phyloP scores from a whole-genome alignment of 2,329 filamentous ascomycete species.

The Sporothrix humicola region DNA sequence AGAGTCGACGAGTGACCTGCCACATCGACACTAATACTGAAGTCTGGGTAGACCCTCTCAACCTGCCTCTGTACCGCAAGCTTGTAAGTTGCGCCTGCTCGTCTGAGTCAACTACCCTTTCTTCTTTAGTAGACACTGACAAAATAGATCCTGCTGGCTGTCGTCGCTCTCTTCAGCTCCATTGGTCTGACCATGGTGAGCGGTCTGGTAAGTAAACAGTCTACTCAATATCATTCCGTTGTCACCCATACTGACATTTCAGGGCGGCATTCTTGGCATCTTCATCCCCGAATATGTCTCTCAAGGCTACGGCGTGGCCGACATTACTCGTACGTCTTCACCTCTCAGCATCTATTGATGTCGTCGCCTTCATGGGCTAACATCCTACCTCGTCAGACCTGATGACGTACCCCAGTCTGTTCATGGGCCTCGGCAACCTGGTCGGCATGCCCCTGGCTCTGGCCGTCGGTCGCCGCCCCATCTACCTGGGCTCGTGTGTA shows the following conservation, averaged over 20 bases:
- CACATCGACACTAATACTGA: too few species aligned
- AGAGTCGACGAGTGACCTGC: too few species aligned
- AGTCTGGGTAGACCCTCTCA: neutral
- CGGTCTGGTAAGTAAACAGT: neutral
- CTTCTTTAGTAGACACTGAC: neutral
- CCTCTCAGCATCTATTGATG: neutral
- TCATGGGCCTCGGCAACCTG: constrained; percentile 10
- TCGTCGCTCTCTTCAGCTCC: neutral
- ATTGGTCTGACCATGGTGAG: constrained; percentile 15
- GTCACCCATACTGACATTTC: neutral
- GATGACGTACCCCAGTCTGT: neutral
- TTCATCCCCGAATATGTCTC: neutral
- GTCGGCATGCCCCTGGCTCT: constrained; percentile 9
- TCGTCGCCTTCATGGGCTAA: neutral
- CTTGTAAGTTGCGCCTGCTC: neutral
- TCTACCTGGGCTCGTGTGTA: neutral
- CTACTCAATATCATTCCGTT: too few species aligned
- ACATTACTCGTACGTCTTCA: neutral
- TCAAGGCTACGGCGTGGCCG: constrained; percentile 17
- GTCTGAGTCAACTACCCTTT: too few species aligned
- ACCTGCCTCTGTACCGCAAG: constrained; percentile 16
- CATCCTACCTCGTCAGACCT: neutral
- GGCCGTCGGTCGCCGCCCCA: neutral
- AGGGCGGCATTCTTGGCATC: constrained; percentile 8
- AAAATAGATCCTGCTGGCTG: neutral